Conservation (phyloP, 2,329 filamentous ascomycete genomes). For the Rhynchosporium agropyri region DNA sequence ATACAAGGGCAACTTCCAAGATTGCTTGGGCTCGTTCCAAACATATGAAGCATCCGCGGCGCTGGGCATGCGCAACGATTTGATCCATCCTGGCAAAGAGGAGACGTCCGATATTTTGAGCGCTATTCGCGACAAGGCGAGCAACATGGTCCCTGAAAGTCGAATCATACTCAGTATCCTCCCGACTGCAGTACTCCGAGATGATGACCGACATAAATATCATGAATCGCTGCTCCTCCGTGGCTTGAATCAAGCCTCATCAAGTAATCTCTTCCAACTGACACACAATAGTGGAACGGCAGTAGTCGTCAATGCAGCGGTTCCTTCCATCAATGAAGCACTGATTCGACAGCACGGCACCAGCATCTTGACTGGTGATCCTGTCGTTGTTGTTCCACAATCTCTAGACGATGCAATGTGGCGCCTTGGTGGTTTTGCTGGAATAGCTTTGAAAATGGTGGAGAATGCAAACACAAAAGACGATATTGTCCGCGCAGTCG, state of each 20-base stretch:
- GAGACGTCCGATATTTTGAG: constrained; percentile 89
- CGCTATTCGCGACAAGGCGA: constrained; percentile 84
- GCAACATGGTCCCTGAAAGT: constrained; percentile 76
- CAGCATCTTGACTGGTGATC: constrained; percentile 79
- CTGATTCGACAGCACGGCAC: constrained; percentile 80
- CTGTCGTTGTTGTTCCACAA: constrained; percentile 78
- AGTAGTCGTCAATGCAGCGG: constrained; percentile 83
- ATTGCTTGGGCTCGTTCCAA: constrained; percentile 92
- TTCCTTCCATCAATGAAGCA: constrained; percentile 86
- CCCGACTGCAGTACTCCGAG: constrained; percentile 76
- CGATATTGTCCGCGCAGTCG: constrained; percentile 73
- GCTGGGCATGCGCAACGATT: constrained; percentile 87
- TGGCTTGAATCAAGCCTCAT: constrained; percentile 72
- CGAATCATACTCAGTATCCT: constrained; percentile 83
- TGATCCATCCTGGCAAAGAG: constrained; percentile 85
- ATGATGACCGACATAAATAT: constrained; percentile 72
- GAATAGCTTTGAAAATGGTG: constrained; percentile 80
- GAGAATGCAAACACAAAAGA: constrained; percentile 73
- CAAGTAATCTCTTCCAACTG: constrained; percentile 67
- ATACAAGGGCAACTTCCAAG: constrained; percentile 96
- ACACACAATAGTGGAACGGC: constrained; percentile 75
- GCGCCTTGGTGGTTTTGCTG: constrained; percentile 89
- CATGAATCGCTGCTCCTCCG: constrained; percentile 76
- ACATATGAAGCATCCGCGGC: constrained; percentile 93
- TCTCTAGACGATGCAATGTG: constrained; percentile 90